Conservation (phyloP, 2,329 filamentous ascomycete genomes). For the Penicillium sp. region DNA sequence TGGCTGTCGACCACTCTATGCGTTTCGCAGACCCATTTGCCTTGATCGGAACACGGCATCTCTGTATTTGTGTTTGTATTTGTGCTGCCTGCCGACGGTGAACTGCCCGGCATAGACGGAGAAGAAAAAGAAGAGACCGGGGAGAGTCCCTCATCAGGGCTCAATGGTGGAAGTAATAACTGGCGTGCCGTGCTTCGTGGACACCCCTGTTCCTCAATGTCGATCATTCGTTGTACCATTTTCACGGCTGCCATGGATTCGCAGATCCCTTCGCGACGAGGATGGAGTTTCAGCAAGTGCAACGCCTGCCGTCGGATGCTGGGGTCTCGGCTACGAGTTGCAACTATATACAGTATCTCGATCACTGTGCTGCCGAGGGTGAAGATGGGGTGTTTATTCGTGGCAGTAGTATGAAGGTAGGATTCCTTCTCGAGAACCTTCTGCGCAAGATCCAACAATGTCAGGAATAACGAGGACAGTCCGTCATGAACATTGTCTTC, state of each 20-base stretch:
- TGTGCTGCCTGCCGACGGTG: neutral
- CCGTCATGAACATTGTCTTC: neutral
- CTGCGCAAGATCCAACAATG: neutral
- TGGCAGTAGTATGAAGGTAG: neutral
- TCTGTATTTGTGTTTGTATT: neutral
- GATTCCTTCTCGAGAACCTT: neutral
- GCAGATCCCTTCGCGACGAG: slow-evolving; percentile 12
- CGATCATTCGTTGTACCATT: neutral
- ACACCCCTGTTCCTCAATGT: slow-evolving; percentile 11
- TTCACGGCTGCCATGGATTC: slow-evolving; percentile 6
- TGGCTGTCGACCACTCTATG: slow-evolving; percentile 8
- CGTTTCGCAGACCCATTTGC: slow-evolving; percentile 9
- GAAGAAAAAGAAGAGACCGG: neutral
- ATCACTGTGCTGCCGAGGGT: slow-evolving; percentile 4
- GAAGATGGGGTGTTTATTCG: slow-evolving; percentile 5
- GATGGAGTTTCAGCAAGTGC: slow-evolving; percentile 3
- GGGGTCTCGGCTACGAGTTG: slow-evolving; percentile 9
- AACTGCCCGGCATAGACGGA: neutral
- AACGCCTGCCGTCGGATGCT: slow-evolving; percentile 9
- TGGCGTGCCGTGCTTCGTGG: neutral
- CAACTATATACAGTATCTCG: slow-evolving; percentile 2
- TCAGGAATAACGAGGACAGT: neutral
- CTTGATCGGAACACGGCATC: slow-evolving; percentile 5
- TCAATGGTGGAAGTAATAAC: neutral
- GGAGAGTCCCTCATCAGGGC: neutral